phyloP scores from a whole-genome alignment of 768 basidiomycete species.

The Boletus pseudo-olivaceus region DNA sequence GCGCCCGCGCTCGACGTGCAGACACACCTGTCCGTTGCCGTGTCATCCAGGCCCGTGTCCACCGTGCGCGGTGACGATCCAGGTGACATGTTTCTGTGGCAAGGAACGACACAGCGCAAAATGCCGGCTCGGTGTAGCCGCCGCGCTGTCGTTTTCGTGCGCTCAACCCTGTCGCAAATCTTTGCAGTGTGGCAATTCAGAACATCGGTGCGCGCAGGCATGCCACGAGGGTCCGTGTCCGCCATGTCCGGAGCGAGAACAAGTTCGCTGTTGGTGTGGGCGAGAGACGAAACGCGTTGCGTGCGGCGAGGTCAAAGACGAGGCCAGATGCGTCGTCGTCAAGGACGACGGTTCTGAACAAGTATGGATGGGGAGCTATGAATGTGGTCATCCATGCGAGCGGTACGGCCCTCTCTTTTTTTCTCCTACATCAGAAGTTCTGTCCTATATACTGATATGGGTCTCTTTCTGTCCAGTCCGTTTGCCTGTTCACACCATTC shows the following conservation, averaged over 20 bases:
- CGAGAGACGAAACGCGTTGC: slow-evolving; percentile 50
- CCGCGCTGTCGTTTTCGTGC: slow-evolving; percentile 33
- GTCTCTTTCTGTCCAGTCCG: slow-evolving; percentile 31
- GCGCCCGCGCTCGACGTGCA: slow-evolving; percentile 56
- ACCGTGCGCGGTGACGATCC: slow-evolving; percentile 79
- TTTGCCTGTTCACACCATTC: slow-evolving; percentile 78
- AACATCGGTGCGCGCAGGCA: slow-evolving; percentile 60
- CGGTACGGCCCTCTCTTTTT: slow-evolving; percentile 36
- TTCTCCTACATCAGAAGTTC: not conserved
- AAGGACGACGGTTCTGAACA: slow-evolving; percentile 34
- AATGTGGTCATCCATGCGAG: slow-evolving; percentile 60
- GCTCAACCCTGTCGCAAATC: slow-evolving; percentile 35
- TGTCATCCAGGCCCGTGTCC: slow-evolving; percentile 98
- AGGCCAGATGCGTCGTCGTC: slow-evolving; percentile 26
- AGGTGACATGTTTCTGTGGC: slow-evolving; percentile 78
- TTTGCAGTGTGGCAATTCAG: slow-evolving; percentile 59
- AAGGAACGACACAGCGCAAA: slow-evolving; percentile 38
- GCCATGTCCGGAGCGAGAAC: slow-evolving; percentile 54
- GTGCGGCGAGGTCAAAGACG: slow-evolving; percentile 65
- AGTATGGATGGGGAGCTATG: slow-evolving; percentile 62
- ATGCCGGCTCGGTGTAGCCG: slow-evolving; percentile 47
- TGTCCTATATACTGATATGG: not conserved
- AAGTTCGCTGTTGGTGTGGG: slow-evolving; percentile 78
- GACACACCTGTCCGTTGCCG: slow-evolving; percentile 75
- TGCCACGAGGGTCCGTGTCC: slow-evolving; percentile 82